Base-by-base conservation (phyloP, 2,329 filamentous ascomycete genomes). In the Ophiostoma tasmaniense region DNA sequence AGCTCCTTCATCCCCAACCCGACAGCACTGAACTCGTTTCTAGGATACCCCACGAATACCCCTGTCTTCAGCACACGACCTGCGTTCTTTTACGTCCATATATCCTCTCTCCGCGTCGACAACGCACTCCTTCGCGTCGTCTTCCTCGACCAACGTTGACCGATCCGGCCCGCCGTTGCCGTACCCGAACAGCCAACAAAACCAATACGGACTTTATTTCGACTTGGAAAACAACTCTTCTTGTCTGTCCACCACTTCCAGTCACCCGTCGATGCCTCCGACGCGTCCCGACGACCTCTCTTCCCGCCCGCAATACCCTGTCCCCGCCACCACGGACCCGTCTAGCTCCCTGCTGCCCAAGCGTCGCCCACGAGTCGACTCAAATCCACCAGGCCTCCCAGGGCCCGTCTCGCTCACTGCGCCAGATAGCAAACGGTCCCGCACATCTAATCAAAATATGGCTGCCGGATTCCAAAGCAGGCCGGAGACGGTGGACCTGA, bases 281-380 rank as follows among this genome's bases (percentile, higher is more conserved):
- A 72, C 71, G 66, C 66, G 68, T 55, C 55, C 67, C 66, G 68
- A 67, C 35, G 10, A 35, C 33, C 30, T 20, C n/a, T 20, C 28
- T 30, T 33, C 30, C 30, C 28, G 8, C 67, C 64, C 52, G 39
- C 64, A 55, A 22, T 22, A 55, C n/a, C 50, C 25, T 59, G 30
- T 79, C 75, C 81, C 82, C 22, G 14, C 65, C 20, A 20, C 66
- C 61, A 25, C 61, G 30, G 61, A 64, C 17, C 83, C 78, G 1
- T 92, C 68, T 59, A 10, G 35, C 30, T 55, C 64, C n/a, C n/a
- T 87, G 76, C 89, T 93, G 73, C 98, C 92, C 50, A 86, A 84
- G 45, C 73, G 75, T 33, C 70, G 76, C 50, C 75, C 71, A 45
- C 75, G 75, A 42, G 75, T 76, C 72, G 75, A 76, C 71, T 76